phyloP scores from a whole-genome alignment of 2,329 filamentous ascomycete genomes.

The Aspergillus carbonarius region DNA sequence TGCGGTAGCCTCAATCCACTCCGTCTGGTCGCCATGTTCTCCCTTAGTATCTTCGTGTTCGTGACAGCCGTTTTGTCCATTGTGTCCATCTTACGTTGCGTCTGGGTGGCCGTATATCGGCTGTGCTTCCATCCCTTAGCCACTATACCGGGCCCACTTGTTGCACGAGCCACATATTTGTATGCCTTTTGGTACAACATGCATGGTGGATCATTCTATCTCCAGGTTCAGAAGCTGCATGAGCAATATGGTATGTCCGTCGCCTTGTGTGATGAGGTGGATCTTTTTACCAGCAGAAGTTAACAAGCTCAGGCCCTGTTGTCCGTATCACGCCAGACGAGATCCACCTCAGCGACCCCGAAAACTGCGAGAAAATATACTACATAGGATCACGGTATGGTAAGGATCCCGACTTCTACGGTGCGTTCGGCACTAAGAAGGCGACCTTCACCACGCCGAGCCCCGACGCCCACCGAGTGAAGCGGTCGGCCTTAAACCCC shows the following conservation, averaged over 20 bases:
- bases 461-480: constrained; percentile 28
- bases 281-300: not conserved
- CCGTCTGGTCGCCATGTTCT: not conserved
- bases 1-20: not conserved
- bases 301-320: constrained; percentile 22
- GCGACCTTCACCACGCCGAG: constrained; percentile 32
- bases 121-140: constrained; percentile 32
- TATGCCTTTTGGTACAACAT: constrained; percentile 30
- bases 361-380: constrained; percentile 27
- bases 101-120: constrained; percentile 21
- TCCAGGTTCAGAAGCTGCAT: constrained; percentile 27
- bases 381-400: constrained; percentile 24
- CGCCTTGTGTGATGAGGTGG: not conserved
- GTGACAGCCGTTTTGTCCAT: not conserved
- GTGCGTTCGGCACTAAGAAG: constrained; percentile 25
- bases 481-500: constrained; percentile 30
- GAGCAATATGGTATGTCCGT: constrained; percentile 25
- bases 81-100: constrained; percentile 1
- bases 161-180: constrained; percentile 21
- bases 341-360: constrained; percentile 29
- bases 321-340: constrained; percentile 31
- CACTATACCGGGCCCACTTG: constrained; percentile 27
- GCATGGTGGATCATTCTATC: constrained; percentile 22
- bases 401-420: constrained; percentile 28
- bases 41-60: not conserved